These are phyloP conservation scores for Colletotrichum tamarilloi DNA, from an alignment of 2,329 filamentous ascomycete species.

Conservation along the genomic window DNA sequence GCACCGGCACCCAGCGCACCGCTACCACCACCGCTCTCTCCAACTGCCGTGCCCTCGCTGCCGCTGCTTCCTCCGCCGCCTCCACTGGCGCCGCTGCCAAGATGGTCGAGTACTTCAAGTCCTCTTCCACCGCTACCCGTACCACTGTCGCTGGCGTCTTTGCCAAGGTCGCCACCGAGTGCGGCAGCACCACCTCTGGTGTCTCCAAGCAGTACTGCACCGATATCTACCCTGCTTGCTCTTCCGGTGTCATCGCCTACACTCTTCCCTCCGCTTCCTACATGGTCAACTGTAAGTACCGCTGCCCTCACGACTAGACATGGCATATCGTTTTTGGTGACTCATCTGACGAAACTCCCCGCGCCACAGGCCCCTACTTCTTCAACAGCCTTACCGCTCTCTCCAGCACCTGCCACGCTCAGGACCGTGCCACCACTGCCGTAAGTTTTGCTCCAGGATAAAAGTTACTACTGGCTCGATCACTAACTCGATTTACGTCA, in stretches of 20 bases:
- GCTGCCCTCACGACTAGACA: background rate
- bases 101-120: constrained; percentile 74
- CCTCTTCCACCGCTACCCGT: constrained; percentile 55
- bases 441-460: constrained; percentile 37
- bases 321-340: background rate
- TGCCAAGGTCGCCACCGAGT: constrained; percentile 64
- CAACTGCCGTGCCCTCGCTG: constrained; percentile 66
- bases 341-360: background rate
- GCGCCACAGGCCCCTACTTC: constrained; percentile 54
- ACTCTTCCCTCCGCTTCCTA: constrained; percentile 59
- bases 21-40: constrained; percentile 61
- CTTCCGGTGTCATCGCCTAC: constrained; percentile 36
- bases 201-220: constrained; percentile 67
- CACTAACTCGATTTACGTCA: background rate
- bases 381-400: constrained; percentile 65
- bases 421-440: constrained; percentile 74
- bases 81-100: constrained; percentile 59
- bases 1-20: constrained; percentile 58
- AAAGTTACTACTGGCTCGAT: too few species aligned
- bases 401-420: constrained; percentile 65
- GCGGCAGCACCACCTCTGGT: constrained; percentile 59
- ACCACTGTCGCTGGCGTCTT: constrained; percentile 63
- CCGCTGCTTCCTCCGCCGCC: constrained; percentile 62
- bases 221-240: constrained; percentile 66
- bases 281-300: constrained; percentile 67